Evolutionary conservation across 176 grass and related monocot genomes (phyloP), one percentile per base, ranked within the genome.

Genomic region (Pontederia paniculata): DNA sequence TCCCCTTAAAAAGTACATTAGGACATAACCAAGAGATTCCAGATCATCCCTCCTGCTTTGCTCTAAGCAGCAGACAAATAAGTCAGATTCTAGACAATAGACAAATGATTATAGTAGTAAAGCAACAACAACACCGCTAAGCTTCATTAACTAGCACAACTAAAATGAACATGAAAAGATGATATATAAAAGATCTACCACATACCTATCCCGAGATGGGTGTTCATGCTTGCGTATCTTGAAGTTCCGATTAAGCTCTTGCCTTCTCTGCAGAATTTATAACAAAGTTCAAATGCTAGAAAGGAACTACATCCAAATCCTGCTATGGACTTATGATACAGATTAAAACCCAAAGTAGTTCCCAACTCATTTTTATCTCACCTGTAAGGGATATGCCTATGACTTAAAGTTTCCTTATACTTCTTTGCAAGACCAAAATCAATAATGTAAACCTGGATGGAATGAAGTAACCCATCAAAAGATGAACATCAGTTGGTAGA

Each of bases 41-140:
- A 95, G 58, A 62, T 95, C 89, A 67, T 95, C 89, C 76, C 84
- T 95, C 70, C 89, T 88, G 76, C 89, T 85, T 85, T 95, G 89
- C 57, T 95, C 89, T 95, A 61, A 71, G 65, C 21, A 47, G 53
- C 72, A 17, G 69, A 61, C 74, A 79, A 42, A 25, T 1, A 62
- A 45, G 55, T 50, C 68, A 48, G 52, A 52, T 23, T 57, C 23
- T 43, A 59, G 65, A 44, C 4, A 47, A 21, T n/a, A 28, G 15
- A 17, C 48, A 8, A 49, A 48, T 23, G 6, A 49, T 23, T 57
- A 62, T 14, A 37, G 7, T 62, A 44, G 60, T 42, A 63, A 5
- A 49, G 17, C 41, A 58, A 62, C 14, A n/a, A 20, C 48, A 50
- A 50, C 12, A 43, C 17, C 10, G 1, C 21, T 57, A n/a, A 37